Evolutionary conservation across 345 rosid species (phyloP), one percentile per base, ranked within the genome.

Genomic region (Crucihimalaya himalaica): DNA sequence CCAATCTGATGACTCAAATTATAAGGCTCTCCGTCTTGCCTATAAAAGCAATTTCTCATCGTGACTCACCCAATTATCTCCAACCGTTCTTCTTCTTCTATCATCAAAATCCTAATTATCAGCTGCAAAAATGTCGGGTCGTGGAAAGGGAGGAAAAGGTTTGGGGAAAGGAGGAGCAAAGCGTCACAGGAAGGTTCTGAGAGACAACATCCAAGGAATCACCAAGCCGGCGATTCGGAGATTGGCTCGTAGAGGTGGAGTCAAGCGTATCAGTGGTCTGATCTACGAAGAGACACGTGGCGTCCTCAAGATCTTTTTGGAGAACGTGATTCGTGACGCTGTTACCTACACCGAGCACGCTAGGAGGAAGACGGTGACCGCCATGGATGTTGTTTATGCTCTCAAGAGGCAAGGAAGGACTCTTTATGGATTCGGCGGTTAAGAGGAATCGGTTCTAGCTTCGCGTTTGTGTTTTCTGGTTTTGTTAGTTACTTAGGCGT

Each of bases 181-280:
- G 71, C 78, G 81, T 28, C 81, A 78, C 78, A 78, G 81, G 78
- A 78, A 78, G 66, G 81, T 78, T 46, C 32, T 78, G 10, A 73
- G 81, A 56, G 81, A 78, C 28, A 78, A 78, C 62, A 78, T 78
- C 74, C 81, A 78, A 9, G 81, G 81, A 59, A 78, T 78, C 67
- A 78, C 81, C 28, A 78, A 78, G 71, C 81, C 84, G 2, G 84
- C 84, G 53, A 81, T 81, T 1, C 62, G 87, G 8, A 79, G 85
- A 0, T 34, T 84, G 54, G 87, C 85, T 16, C 82, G 85, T 12
- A 75, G 85, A 51, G 86, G 83, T 13, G 85, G 86, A 4, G 86
- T 84, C 19, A 84, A 84, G 81, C 79, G 85, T 31, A 84, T 84
- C 63, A 84, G 85, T 46, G 86, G 86, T n/a, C 63, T 84, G 1